These are phyloP conservation scores for Tetracentron sinense DNA, from an alignment of 164 flowering plant genomes.

Conservation along the genomic window DNA sequence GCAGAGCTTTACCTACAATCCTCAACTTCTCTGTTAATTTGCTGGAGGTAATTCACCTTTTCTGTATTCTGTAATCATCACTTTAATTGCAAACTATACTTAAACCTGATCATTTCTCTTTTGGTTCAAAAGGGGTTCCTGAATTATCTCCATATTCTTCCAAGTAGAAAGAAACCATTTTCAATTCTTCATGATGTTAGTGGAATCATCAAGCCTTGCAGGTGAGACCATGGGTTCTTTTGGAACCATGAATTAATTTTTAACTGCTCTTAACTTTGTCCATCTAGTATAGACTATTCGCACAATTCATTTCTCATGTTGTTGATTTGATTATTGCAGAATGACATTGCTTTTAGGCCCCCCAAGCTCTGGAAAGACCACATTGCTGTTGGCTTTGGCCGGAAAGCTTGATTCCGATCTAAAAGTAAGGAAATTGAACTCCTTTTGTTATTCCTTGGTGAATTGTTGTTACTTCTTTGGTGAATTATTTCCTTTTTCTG, in stretches of 20 bases:
- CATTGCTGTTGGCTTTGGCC: constrained; percentile 44
- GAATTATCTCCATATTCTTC: constrained; percentile 44
- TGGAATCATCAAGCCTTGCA: constrained; percentile 58
- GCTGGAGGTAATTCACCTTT: constrained; percentile 41
- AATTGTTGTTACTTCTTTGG: too few species aligned
- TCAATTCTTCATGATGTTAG: constrained; percentile 54
- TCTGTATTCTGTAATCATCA: not conserved
- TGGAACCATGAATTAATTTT: not conserved
- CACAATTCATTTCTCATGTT: not conserved
- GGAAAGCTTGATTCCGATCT: constrained; percentile 41
- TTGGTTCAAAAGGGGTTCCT: constrained; percentile 36
- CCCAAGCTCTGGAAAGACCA: constrained; percentile 53
- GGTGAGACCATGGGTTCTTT: constrained; percentile 22
- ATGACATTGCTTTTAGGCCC: constrained; percentile 46
- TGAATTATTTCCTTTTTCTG: not conserved
- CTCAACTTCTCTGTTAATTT: constrained; percentile 41
- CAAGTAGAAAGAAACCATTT: constrained; percentile 45
- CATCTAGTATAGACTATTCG: not conserved
- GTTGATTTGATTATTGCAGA: constrained; percentile 15
- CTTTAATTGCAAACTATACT: not conserved
- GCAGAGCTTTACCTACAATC: constrained; percentile 64
- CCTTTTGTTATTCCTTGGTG: not conserved
- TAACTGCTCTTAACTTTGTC: not conserved
- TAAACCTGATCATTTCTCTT: not conserved
- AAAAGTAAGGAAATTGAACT: constrained; percentile 21